Percentiles rank a stretch among this genome's conserved stretches.
phyloP scores from a whole-genome alignment of 768 basidiomycete genomes.

The Rhodosporidiobolus sp. region DNA sequence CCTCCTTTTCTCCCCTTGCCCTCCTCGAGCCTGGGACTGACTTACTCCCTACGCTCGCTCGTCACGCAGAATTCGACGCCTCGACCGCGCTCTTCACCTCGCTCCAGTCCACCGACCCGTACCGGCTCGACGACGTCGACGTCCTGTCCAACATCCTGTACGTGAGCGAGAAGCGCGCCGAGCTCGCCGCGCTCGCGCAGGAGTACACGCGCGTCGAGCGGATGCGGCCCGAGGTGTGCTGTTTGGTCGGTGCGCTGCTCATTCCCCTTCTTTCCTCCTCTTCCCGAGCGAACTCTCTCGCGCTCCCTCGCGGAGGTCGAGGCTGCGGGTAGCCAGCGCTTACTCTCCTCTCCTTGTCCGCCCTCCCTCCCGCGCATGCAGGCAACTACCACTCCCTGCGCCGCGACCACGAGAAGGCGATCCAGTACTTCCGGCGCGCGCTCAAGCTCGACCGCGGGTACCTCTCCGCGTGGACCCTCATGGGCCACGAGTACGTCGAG shows the following conservation, averaged over 20 bases:
- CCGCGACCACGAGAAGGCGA: slow-evolving; percentile 90
- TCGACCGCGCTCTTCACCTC: slow-evolving; percentile 82
- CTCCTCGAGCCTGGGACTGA: background rate
- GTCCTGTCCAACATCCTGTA: slow-evolving; percentile 96
- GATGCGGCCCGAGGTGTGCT: slow-evolving; percentile 93
- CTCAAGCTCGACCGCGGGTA: slow-evolving; percentile 93
- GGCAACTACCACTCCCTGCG: slow-evolving; percentile 97
- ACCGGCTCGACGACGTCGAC: slow-evolving; percentile 89
- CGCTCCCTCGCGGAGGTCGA: background rate
- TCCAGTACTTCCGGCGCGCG: slow-evolving; percentile 89
- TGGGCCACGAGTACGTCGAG: slow-evolving; percentile 99
- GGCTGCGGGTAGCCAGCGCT: too few species aligned
- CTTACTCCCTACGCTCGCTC: background rate
- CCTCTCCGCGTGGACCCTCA: slow-evolving; percentile 94
- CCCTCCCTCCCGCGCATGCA: slow-evolving; percentile 46
- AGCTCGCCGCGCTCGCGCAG: slow-evolving; percentile 85
- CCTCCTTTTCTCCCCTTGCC: background rate
- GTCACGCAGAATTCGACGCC: slow-evolving; percentile 69
- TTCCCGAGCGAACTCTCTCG: slow-evolving; percentile 3
- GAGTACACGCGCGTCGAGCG: slow-evolving; percentile 84
- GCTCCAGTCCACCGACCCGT: slow-evolving; percentile 75
- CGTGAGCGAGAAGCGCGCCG: slow-evolving; percentile 82
- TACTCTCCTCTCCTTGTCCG: background rate
- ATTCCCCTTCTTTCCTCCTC: background rate
- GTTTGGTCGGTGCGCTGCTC: slow-evolving; percentile 72